Base-by-base conservation (phyloP, 2,329 filamentous ascomycete species). In the Penicillium verrucosum region DNA sequence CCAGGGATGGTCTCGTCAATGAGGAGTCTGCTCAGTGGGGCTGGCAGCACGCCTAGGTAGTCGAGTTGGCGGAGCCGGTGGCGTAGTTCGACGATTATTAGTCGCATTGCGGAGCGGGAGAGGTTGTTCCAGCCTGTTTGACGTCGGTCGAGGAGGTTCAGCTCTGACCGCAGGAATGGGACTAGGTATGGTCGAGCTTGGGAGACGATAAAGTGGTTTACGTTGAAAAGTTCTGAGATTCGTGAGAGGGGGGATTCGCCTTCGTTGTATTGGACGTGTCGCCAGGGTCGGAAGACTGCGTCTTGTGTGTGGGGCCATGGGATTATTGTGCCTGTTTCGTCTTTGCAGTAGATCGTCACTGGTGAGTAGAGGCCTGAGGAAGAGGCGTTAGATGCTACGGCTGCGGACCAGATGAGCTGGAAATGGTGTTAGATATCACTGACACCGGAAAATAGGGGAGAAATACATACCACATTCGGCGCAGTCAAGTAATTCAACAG, bases 191-290 rank as follows among this genome's bases (percentile, higher is more conserved):
- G 93, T 3, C 92, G 83, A 0, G 93, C 92, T 77, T 97, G 93
- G 62, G 89, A 94, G 63, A 97, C 86, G 62, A 97, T 91, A 75
- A 95, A 97, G 77, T 97, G 92, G 70, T 96, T 95, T 51, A 95
- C 90, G 70, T 95, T 95, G 81, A 94, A 94, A 11, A 93, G 83
- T 75, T 93, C 89, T 7, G 88, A 85, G 30, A 94, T 86, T 38
- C 90, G 84, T 52, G 85, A 81, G 1, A 94, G 81, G 0, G 85
- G 85, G 0, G 83, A 85, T 61, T 86, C 86, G 41, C 85, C 85
- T 60, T 89, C 86, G 41, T 81, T 81, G 71, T 88, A 86, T 7
- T 82, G 83, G 21, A 83, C 81, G 57, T 84, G 81, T 5, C 85
- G 86, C 82, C 86, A 89, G 42, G 88, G 84, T n/a, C 81, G 82